phyloP scores from a whole-genome alignment of 768 basidiomycete species.

The Trametes cinnabarina region DNA sequence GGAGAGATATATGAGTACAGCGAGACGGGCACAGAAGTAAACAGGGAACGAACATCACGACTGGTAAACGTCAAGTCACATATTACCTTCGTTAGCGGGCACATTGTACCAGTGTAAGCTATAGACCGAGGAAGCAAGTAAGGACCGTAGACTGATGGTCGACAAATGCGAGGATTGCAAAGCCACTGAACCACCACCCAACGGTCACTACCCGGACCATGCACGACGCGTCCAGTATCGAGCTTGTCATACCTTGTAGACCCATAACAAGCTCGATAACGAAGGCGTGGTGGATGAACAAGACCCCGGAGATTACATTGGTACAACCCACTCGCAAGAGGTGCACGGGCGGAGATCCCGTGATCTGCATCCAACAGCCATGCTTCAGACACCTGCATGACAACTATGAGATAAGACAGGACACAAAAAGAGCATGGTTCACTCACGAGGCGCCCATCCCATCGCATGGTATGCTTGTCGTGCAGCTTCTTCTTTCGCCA shows the following conservation, averaged over 20 bases:
- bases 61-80: not conserved
- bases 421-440: too few species aligned
- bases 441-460: slow-evolving; percentile 61
- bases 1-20: not conserved
- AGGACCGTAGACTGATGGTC: slow-evolving; percentile 9
- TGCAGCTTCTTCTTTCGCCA: slow-evolving; percentile 77
- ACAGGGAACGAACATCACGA: not conserved
- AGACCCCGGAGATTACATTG: too few species aligned
- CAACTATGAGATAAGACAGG: not conserved
- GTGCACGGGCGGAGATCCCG: too few species aligned
- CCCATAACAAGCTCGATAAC: not conserved
- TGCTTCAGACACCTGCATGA: not conserved
- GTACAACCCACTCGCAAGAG: too few species aligned
- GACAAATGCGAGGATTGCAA: not conserved
- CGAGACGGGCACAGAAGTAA: not conserved
- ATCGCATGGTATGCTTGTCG: slow-evolving; percentile 67
- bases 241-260: not conserved
- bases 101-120: slow-evolving; percentile 4
- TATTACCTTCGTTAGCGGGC: slow-evolving; percentile 3
- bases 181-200: not conserved
- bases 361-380: too few species aligned
- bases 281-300: not conserved
- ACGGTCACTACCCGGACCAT: not conserved
- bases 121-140: not conserved
- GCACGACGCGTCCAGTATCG: not conserved